These are phyloP conservation scores for Tolypocladium tundrense DNA, from an alignment of 2,329 filamentous ascomycete genomes.

Conservation along the genomic window DNA sequence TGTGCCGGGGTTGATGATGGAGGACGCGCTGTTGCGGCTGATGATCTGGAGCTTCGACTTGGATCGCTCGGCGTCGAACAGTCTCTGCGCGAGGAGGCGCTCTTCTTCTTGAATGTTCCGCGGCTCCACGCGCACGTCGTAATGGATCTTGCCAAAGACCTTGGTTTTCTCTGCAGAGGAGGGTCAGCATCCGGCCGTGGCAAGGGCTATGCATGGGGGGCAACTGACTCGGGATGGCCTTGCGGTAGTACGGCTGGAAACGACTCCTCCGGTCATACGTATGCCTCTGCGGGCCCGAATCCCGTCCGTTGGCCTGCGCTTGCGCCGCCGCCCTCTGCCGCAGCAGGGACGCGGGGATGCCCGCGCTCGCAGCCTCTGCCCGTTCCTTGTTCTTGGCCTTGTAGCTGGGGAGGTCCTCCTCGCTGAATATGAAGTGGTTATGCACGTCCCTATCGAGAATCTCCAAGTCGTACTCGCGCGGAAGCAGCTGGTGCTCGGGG, in stretches of 20 bases:
- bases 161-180: constrained; percentile 61
- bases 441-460: constrained; percentile 52
- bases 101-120: constrained; percentile 62
- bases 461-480: constrained; percentile 79
- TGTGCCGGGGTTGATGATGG: constrained; percentile 46
- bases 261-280: constrained; percentile 33
- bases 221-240: constrained; percentile 63
- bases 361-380: constrained; percentile 44
- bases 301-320: constrained; percentile 3
- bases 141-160: constrained; percentile 59
- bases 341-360: constrained; percentile 48
- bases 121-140: constrained; percentile 67
- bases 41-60: constrained; percentile 40
- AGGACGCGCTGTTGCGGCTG: constrained; percentile 37
- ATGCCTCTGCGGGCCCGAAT: constrained; percentile 23
- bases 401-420: constrained; percentile 68
- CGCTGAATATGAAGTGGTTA: constrained; percentile 88
- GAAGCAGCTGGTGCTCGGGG: constrained; percentile 61
- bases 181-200: constrained; percentile 9
- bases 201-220: not conserved
- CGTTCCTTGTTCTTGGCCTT: constrained; percentile 39
- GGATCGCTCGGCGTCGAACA: constrained; percentile 35
- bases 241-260: constrained; percentile 53
- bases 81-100: constrained; percentile 50
- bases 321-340: constrained; percentile 22